Percentiles rank a stretch among this genome's conserved stretches.
Evolutionary conservation across 2,329 filamentous ascomycete genomes (phyloP).

Genomic region (Emydomyces testavorans): DNA sequence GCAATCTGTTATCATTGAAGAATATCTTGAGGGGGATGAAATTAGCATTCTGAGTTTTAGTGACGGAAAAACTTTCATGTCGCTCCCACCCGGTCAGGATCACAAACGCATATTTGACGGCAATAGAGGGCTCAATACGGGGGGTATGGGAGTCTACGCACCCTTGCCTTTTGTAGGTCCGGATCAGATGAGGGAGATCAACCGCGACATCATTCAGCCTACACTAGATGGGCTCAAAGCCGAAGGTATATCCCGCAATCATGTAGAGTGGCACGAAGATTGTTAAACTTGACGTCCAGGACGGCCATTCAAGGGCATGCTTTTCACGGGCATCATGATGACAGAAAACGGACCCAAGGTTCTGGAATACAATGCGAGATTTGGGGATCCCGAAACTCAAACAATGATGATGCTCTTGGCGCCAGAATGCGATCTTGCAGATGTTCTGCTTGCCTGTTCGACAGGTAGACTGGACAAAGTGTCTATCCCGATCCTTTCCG

Average conservation of each 20-base stretch:
- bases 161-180: slow-evolving; percentile 66
- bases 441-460: slow-evolving; percentile 76
- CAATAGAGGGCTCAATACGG: slow-evolving; percentile 82
- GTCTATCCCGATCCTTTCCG: slow-evolving; percentile 53
- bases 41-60: slow-evolving; percentile 82
- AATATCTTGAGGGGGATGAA: slow-evolving; percentile 83
- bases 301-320: slow-evolving; percentile 34
- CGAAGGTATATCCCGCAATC: slow-evolving; percentile 54
- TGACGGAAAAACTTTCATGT: slow-evolving; percentile 73
- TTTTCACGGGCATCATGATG: slow-evolving; percentile 66
- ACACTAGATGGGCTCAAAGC: slow-evolving; percentile 78
- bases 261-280: slow-evolving; percentile 38
- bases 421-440: slow-evolving; percentile 66
- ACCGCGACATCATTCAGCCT: slow-evolving; percentile 69
- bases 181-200: slow-evolving; percentile 63
- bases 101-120: slow-evolving; percentile 91
- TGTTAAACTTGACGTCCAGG: slow-evolving; percentile 18
- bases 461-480: slow-evolving; percentile 60
- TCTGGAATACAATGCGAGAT: slow-evolving; percentile 85
- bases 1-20: slow-evolving; percentile 86
- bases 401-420: slow-evolving; percentile 68
- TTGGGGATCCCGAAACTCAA: slow-evolving; percentile 85
- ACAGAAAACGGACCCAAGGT: slow-evolving; percentile 67
- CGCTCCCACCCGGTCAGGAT: slow-evolving; percentile 81
- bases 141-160: slow-evolving; percentile 97